Base-by-base conservation (phyloP, 768 basidiomycete genomes). In the Hirschioporus abietinus region DNA sequence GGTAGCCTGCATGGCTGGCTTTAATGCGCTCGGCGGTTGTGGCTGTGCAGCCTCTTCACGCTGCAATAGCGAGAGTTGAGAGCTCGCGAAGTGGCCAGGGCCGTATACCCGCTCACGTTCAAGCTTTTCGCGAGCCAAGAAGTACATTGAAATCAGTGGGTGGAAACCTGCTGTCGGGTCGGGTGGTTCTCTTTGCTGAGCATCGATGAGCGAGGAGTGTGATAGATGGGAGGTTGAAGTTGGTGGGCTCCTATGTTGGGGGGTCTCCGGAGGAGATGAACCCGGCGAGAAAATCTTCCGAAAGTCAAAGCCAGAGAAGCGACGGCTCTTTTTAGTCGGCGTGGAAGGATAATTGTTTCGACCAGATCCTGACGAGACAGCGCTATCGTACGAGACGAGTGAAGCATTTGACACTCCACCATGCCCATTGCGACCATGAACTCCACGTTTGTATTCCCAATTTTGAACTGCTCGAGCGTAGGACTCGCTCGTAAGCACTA, bases 231-330 rank as follows among this genome's bases (percentile, higher is more conserved):
- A 60, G 35, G 65, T 61, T 36, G 70, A 69, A 35, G 66, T 64
- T 10, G 23, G 68, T 57, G 82, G 79, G 12, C 79, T 77, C n/a
- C 81, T 80, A 7, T 82, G 77, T 35, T 84, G 80, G 1, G 89
- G 87, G 0, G 88, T 85, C 18, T 70, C 67, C 1, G 82, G 82
- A 12, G 83, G 84, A n/a, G 70, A 72, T 20, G 68, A 61, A 35
- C 63, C 57, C 0, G 84, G 81, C 2, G 86, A 83, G 77, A 95
- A 95, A 60, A 99, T 77, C 77, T 96, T 98, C 72, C 90, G 86
- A 72, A 95, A 97, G 73, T 97, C 96, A 73, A 99, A 92, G 1
- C 90, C 96, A 15, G 92, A 95, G 76, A 98, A 98, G n/a, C 96
- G 85, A 74, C 89, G 92, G 24, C 83, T 81, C 73, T 89, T 90